Evolutionary conservation across 495 filamentous ascomycete species (phyloP), one percentile per base, ranked within the genome.

Genomic region (Aspergillus wentii): DNA sequence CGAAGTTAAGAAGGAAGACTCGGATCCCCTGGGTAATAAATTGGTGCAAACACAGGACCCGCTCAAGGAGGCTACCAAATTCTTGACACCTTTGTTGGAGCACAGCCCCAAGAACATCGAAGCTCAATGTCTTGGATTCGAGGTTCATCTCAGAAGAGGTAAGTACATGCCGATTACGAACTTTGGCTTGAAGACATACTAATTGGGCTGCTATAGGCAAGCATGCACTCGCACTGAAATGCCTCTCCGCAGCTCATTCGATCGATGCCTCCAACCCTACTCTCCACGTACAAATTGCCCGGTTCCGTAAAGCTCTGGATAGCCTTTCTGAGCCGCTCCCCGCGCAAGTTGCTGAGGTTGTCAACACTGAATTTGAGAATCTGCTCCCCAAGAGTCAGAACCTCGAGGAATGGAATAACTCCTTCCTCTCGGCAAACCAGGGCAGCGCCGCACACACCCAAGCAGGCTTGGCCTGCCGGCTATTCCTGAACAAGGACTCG

Each of bases 21-120:
- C 80, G 18, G 92, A 99, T 60, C 90, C 94, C 21, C 68, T 83
- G 19, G 92, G 92, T 30, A 66, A 75, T 38, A 82, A 83, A 51
- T 71, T 96, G 22, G 77, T 83, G 17, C 71, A 83, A 44, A 94
- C 89, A 0, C 71, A 82, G 32, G 83, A 91, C 31, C 91, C 92
- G 2, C 64, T 99, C 17, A 78, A 80, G 37, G 89, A 89, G 47
- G 86, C 86, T 1, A 82, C 85, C 67, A 96, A 94, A 61, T 96
- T 91, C 60, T 56, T 99, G 37, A 68, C 60, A 6, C 86, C 84
- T 1, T 55, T 97, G 30, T 74, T 97, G 33, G 82, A 95, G 54
- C 80, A 81, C 54, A 86, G 75, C 54, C 79, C 88, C n/a, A 80
- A 84, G 64, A 84, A 80, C 51, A 77, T 95, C 26, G 80, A 91